Evolutionary conservation across 139 green algal genomes (phyloP), one percentile per base, ranked within the genome.

Genomic region (Protoeuglena noctilucae): DNA sequence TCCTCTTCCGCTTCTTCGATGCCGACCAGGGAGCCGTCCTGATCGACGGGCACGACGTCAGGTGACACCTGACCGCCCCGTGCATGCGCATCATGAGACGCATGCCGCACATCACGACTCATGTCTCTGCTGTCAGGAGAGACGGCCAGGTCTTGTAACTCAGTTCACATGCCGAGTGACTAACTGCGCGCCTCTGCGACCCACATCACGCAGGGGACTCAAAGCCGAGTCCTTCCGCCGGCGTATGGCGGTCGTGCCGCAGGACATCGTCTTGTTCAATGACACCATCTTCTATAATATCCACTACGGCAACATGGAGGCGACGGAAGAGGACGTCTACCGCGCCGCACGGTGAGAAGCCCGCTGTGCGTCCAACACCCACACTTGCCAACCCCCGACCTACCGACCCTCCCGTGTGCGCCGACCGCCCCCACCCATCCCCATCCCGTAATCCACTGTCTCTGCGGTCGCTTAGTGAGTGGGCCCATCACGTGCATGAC

Each of bases 231-330:
- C n/a, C 5, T 56, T 60, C 16, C 27, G 53, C 26, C 16, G 5
- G 23, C 25, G 27, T 16, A 39, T 60, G 5, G 53, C 26, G 5
- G 53, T 60, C 1, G 76, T 81, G 31, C 64, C 67, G 27, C 84
- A 94, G 69, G 86, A 95, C 71, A 77, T 92, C 69, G 78, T 93
- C 28, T 72, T 97, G 5, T 97, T 97, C 79, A 96, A 96, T 60
- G 87, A 96, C 53, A 90, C 72, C 31, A 87, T 97, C 29, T 74
- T 71, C 28, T 85, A 93, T 69, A 93, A 95, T 69, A 93, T 93
- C 51, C 50, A 69, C 30, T 93, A 93, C 51, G 86, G 84, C 16
- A 64, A 75, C 16, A 63, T 83, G 48, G 46, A 51, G 0, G 87
- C 87, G 3, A 70, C 51, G 0, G 29, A 59, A n/a, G 74, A 73